These are phyloP conservation scores for Raphanus raphanistrum DNA, from an alignment of 345 rosid genomes.

Conservation along the genomic window DNA sequence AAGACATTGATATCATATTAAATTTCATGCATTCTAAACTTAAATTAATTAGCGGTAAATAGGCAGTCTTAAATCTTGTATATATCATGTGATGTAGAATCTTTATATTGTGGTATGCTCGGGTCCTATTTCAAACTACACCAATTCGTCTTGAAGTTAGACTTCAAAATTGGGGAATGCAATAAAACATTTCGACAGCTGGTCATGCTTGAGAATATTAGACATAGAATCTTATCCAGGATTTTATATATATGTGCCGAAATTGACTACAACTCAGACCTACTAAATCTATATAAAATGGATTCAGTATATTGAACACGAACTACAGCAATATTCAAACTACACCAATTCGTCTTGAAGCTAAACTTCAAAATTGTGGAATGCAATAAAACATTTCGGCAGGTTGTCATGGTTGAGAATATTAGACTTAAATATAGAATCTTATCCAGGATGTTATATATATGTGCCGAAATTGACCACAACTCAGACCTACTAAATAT, in stretches of 20 bases:
- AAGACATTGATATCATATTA: too few relatives aligned
- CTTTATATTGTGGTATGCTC: too few relatives aligned
- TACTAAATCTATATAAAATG: not conserved
- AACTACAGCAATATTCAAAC: not conserved
- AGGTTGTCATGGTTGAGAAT: conserved; percentile 10
- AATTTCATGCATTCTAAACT: too few relatives aligned
- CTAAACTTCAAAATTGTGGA: not conserved
- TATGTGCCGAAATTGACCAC: not conserved
- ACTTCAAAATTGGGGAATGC: not conserved
- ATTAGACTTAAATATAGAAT: not conserved
- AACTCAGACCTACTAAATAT: not conserved
- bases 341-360: not conserved
- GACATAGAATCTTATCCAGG: not conserved
- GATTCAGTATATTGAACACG: not conserved
- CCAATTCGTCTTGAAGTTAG: not conserved
- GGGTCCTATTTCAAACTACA: too few relatives aligned
- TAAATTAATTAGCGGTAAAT: too few relatives aligned
- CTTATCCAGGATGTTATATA: not conserved
- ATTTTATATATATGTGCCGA: not conserved
- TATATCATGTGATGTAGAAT: too few relatives aligned
- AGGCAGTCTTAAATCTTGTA: too few relatives aligned
- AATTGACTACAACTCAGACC: not conserved
- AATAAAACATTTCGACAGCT: conserved; percentile 5
- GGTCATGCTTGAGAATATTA: conserved; percentile 16
- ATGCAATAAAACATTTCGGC: conserved; percentile 1